Evolutionary conservation across 768 basidiomycete species (phyloP).

Genomic region (Mycena albidolilacea): DNA sequence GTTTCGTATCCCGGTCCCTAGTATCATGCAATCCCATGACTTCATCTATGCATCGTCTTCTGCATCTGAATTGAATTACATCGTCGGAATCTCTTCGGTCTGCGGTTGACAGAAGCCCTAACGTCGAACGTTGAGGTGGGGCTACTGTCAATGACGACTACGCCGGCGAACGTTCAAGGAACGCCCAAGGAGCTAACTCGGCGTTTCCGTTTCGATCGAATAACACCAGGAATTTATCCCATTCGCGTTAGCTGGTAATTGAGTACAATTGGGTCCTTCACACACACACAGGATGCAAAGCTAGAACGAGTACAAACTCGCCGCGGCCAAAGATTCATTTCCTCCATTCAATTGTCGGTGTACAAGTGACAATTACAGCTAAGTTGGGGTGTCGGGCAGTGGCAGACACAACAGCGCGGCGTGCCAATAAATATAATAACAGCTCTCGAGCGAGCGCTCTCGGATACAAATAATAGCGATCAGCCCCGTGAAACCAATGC

Average conservation of each 20-base stretch:
- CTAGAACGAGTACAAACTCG: neutral
- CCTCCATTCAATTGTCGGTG: constrained; percentile 15
- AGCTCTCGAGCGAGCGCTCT: constrained; percentile 5
- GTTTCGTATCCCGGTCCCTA: constrained; percentile 22
- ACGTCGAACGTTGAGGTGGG: constrained; percentile 2
- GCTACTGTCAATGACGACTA: neutral
- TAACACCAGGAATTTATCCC: constrained; percentile 13
- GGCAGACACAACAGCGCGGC: neutral
- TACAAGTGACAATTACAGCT: constrained; percentile 41
- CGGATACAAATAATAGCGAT: constrained; percentile 24
- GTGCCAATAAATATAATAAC: constrained; percentile 36
- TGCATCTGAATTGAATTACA: constrained; percentile 24
- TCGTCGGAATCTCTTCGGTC: constrained; percentile 33
- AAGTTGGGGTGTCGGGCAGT: constrained; percentile 13
- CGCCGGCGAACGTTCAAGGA: neutral
- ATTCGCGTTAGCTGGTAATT: constrained; percentile 7
- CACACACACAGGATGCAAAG: constrained; percentile 7
- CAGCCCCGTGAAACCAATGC: constrained; percentile 27
- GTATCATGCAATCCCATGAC: constrained; percentile 38
- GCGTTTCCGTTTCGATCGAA: constrained; percentile 16
- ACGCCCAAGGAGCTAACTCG: constrained; percentile 33
- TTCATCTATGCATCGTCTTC: constrained; percentile 29
- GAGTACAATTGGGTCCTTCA: neutral
- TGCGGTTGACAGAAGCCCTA: neutral
- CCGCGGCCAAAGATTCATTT: constrained; percentile 12